Evolutionary conservation across 306 rosid species (phyloP), one percentile per base, ranked within the genome.

Genomic region (Cicer pinnatifidum): DNA sequence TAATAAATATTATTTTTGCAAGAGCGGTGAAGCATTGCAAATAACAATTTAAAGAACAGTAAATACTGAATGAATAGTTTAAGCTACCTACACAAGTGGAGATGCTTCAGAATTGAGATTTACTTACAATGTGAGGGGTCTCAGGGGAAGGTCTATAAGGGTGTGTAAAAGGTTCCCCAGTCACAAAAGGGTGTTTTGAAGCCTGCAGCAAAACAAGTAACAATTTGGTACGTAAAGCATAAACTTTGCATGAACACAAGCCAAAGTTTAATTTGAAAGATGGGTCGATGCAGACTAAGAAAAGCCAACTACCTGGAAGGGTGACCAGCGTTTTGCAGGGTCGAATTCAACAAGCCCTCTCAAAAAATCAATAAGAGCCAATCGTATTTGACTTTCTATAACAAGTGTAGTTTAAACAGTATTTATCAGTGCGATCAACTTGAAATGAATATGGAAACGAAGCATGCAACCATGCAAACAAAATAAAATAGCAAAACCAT

Each of bases 261-360:
- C 50, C 54, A 70, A 75, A 86, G 80, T 69, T 38, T 63, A 43
- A 74, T 74, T 62, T 69, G 52, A 47, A 35, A 9, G 35, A 69
- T 9, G 75, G 63, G 41, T 23, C 44, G 58, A 69, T 20, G 16
- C 5, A 41, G 20, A 64, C 43, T 54, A 15, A 80, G 52, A 60
- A 47, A 59, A 44, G 16, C 47, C 60, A 72, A 73, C 56, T 80
- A 95, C 99, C 97, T 95, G 99, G 81, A 88, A 81, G 56, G 99
- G 99, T 15, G 99, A 95, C 99, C 99, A 95, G 75, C 99, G 93
- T 76, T 91, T 95, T 69, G 92, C 86, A 76, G 99, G 99, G 81
- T 95, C 97, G 65, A 95, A 88, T 82, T 95, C 97, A 77, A 95
- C 96, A 35, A 95, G 97, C 52, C 99, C 99, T 88, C 85, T 88